A percentile compares a stretch with the other conserved stretches of the same genome.
Evolutionary conservation across 768 basidiomycete species (phyloP).

Genomic region (Leccinum aurantiacum): DNA sequence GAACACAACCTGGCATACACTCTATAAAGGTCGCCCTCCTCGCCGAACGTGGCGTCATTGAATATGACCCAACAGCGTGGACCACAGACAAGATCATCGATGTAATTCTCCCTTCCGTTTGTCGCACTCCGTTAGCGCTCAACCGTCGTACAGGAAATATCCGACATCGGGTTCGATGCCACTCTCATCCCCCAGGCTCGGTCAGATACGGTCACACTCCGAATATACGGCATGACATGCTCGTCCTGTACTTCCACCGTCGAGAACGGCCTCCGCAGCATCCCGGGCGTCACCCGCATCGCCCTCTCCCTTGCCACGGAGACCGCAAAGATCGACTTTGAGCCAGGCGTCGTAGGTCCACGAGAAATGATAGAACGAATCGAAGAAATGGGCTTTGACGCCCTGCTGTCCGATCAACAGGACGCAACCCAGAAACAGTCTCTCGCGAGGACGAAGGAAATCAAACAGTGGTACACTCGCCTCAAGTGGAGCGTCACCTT

Average conservation of each 20-base stretch:
- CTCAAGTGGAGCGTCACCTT: slow-evolving; percentile 75
- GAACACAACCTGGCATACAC: slow-evolving; percentile 80
- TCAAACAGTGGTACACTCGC: slow-evolving; percentile 83
- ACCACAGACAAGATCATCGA: slow-evolving; percentile 72
- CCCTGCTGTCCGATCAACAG: slow-evolving; percentile 76
- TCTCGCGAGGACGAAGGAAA: slow-evolving; percentile 86
- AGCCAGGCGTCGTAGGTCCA: slow-evolving; percentile 67
- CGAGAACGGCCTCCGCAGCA: slow-evolving; percentile 61
- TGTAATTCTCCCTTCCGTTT: slow-evolving; percentile 37
- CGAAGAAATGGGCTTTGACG: slow-evolving; percentile 89
- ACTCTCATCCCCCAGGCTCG: slow-evolving; percentile 65
- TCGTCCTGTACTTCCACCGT: slow-evolving; percentile 77
- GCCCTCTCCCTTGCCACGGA: slow-evolving; percentile 76
- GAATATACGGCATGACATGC: slow-evolving; percentile 91
- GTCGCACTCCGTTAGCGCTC: slow-evolving; percentile 1
- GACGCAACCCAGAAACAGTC: slow-evolving; percentile 85
- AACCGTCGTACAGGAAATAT: slow-evolving; percentile 68
- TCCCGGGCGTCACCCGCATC: slow-evolving; percentile 74
- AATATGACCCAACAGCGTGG: slow-evolving; percentile 87
- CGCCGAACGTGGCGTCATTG: slow-evolving; percentile 88
- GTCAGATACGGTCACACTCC: slow-evolving; percentile 68
- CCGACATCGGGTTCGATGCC: slow-evolving; percentile 91
- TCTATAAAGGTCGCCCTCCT: slow-evolving; percentile 95
- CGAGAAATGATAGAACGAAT: slow-evolving; percentile 88
- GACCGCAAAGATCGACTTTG: slow-evolving; percentile 73